Evolutionary conservation across 768 basidiomycete species (phyloP), one percentile per base, ranked within the genome.

Genomic region (Suillus ampliporus): DNA sequence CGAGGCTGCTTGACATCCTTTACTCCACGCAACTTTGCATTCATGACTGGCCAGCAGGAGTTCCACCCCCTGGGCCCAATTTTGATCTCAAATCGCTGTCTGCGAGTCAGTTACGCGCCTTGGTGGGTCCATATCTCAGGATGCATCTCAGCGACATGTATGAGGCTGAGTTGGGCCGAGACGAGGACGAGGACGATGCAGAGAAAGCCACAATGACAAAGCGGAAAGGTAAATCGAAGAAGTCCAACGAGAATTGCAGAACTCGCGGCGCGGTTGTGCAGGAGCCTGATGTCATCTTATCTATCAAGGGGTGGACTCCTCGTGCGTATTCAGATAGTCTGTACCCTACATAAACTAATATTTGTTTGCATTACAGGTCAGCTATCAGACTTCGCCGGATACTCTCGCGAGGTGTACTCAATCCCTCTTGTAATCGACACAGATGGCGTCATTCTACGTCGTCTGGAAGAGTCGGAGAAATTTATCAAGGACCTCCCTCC

Each of bases 401-500:
- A 50, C 28, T 11, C 15, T 50, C 2, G 2, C 9, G 28, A 50
- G 17, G 17, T 50, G 17, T 17, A 19, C 48, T 19, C 3, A 50
- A 50, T 50, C 48, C 48, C 48, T 50, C 48, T 50, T 31, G 48
- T 50, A 9, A 50, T 50, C 10, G 28, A 19, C 19, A 50, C 28
- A 5, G 48, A 50, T 31, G 48, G 48, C 1, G 2, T 50, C 48
- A 19, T 50, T 19, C 5, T 50, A 11, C 4, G 17, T 50, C 48
- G 1, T 50, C 17, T 50, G 1, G 1, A 50, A 11, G 48, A 50
- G 2, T 50, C 48, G 2, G 48, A 50, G 9, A 50, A 50, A 50
- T 50, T 50, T 31, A 50, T 50, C 5, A 50, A 50, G 48, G 48
- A 50, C 17, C 48, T 50, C 48, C 48, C 28, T 50, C 28, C 48